phyloP scores from a whole-genome alignment of 2,329 filamentous ascomycete genomes.

The Fusarium sp. region DNA sequence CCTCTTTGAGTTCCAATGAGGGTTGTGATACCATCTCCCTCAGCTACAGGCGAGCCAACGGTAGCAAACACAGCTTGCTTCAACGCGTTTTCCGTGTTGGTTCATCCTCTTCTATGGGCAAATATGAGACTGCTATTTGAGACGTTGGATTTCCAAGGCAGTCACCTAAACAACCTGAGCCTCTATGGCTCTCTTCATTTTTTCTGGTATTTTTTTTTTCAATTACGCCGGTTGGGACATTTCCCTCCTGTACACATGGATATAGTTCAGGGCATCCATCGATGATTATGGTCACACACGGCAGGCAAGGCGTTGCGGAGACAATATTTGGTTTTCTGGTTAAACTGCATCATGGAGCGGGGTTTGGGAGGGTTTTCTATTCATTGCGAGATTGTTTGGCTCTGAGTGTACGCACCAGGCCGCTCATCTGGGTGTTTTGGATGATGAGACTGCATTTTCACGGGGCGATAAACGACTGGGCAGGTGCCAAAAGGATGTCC shows the following conservation, averaged over 20 bases:
- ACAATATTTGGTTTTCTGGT: constrained; percentile 18
- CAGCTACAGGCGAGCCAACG: constrained; percentile 47
- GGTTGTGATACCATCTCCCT: constrained; percentile 38
- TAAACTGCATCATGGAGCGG: constrained; percentile 25
- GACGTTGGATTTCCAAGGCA: background rate
- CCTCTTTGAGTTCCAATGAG: constrained; percentile 26
- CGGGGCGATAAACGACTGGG: constrained; percentile 28
- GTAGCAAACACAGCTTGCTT: constrained; percentile 44
- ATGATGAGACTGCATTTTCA: constrained; percentile 41
- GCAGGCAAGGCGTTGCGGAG: constrained; percentile 46
- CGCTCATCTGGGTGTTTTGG: constrained; percentile 28
- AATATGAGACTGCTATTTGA: constrained; percentile 32
- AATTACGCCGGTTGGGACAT: constrained; percentile 7
- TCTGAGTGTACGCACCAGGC: constrained; percentile 48
- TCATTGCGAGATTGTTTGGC: constrained; percentile 44
- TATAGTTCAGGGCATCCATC: constrained; percentile 36
- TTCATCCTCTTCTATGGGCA: constrained; percentile 38
- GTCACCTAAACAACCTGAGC: too few relatives aligned
- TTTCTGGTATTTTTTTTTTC: constrained; percentile 14
- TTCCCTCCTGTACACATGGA: constrained; percentile 36
- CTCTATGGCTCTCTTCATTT: background rate
- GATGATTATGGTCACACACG: constrained; percentile 30
- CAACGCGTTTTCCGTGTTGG: constrained; percentile 48
- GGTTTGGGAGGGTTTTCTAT: constrained; percentile 21
- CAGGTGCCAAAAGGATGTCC: constrained; percentile 28